phyloP scores from a whole-genome alignment of 2,329 filamentous ascomycete species.

The Botryotinia narcissicola region DNA sequence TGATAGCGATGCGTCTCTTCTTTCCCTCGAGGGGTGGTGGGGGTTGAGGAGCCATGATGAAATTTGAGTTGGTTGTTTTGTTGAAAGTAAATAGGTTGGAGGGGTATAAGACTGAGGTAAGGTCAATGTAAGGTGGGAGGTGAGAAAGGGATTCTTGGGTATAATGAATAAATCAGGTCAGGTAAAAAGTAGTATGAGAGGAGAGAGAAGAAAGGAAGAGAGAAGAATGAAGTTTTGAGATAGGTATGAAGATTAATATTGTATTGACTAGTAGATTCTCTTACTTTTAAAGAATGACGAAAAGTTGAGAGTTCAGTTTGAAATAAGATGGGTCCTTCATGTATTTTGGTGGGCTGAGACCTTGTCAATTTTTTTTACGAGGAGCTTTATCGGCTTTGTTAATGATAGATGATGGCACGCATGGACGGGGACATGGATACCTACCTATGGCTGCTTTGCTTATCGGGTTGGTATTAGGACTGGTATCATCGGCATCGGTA shows the following conservation, averaged over 20 bases:
- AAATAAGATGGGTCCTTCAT: slow-evolving; percentile 7
- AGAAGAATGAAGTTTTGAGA: neutral
- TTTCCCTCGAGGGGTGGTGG: slow-evolving; percentile 34
- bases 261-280: neutral
- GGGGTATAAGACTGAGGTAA: neutral
- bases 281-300: slow-evolving; percentile 2
- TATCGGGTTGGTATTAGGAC: slow-evolving; percentile 1
- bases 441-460: neutral
- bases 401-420: neutral
- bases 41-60: slow-evolving; percentile 31
- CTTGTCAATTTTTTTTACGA: slow-evolving; percentile 15
- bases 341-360: slow-evolving; percentile 17
- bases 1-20: slow-evolving; percentile 56
- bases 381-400: neutral
- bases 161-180: neutral
- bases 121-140: slow-evolving; percentile 13
- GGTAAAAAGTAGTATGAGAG: neutral
- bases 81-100: neutral
- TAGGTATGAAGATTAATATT: neutral
- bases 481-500: neutral
- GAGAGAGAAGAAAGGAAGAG: neutral
- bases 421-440: neutral
- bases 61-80: slow-evolving; percentile 15
- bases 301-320: neutral
- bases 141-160: neutral